Evolutionary conservation across 208 protist species (phyloP).

Genomic region (Phytomonas sp.): DNA sequence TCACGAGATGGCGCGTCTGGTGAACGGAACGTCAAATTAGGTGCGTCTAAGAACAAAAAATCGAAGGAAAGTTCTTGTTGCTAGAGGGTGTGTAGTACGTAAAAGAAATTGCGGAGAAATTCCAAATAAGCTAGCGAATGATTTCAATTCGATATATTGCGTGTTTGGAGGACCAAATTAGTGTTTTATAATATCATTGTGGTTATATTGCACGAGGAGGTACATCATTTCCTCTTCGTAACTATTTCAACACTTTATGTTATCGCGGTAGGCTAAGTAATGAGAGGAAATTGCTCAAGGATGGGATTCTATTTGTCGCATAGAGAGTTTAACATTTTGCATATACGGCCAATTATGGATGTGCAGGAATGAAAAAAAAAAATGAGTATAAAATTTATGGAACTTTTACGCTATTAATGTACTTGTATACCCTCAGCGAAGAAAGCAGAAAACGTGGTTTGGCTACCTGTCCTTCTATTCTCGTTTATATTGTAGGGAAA

Average conservation of each 20-base stretch:
- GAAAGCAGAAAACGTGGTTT: neutral
- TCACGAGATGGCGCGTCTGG: conserved; percentile 34
- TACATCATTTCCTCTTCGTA: neutral
- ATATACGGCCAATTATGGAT: neutral
- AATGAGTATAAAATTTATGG: neutral
- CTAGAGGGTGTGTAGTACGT: conserved; percentile 2
- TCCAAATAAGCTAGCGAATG: neutral
- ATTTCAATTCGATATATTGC: neutral
- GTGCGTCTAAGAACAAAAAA: conserved; percentile 1
- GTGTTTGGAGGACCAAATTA: neutral
- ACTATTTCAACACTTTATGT: neutral
- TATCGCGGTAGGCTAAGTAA: neutral
- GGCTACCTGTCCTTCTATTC: neutral
- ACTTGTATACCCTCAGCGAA: neutral
- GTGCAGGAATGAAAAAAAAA: neutral
- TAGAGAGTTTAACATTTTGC: neutral
- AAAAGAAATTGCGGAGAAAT: neutral
- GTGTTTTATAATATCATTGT: neutral
- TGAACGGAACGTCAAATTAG: conserved; percentile 56
- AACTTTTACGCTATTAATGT: neutral
- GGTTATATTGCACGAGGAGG: neutral
- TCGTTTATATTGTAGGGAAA: neutral
- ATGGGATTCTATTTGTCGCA: neutral
- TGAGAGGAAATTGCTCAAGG: neutral
- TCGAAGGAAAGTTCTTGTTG: conserved; percentile 23